phyloP scores from a whole-genome alignment of 495 filamentous ascomycete genomes.

The Penicillium bialowiezense region DNA sequence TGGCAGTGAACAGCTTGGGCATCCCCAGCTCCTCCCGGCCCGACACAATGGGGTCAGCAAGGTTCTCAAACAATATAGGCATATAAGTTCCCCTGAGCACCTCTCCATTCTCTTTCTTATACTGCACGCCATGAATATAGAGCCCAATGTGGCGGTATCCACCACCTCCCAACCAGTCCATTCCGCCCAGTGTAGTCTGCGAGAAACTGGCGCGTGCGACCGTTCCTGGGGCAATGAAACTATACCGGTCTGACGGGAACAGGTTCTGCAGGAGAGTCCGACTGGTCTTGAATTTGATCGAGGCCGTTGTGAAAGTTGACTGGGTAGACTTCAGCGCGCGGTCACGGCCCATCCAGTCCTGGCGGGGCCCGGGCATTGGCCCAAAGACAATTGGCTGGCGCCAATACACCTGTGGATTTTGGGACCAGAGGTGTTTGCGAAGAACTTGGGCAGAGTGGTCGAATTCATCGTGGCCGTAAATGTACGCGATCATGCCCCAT shows the following conservation, averaged over 20 bases:
- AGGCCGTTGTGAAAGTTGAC: conserved; percentile 49
- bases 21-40: conserved; percentile 56
- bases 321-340: conserved; percentile 20
- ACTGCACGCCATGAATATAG: conserved; percentile 57
- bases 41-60: conserved; percentile 51
- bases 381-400: conserved; percentile 56
- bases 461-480: conserved; percentile 59
- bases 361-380: conserved; percentile 53
- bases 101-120: conserved; percentile 46
- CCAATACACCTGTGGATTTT: conserved; percentile 43
- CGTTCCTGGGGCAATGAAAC: conserved; percentile 47
- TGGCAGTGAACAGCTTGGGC: conserved; percentile 51
- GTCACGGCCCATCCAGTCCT: conserved; percentile 31
- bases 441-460: conserved; percentile 52
- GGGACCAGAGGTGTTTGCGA: conserved; percentile 41
- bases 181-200: conserved; percentile 44
- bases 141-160: conserved; percentile 56
- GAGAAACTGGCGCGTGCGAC: conserved; percentile 50
- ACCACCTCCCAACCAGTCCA: conserved; percentile 54
- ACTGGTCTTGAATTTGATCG: conserved; percentile 56
- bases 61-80: conserved; percentile 51
- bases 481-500: conserved; percentile 49
- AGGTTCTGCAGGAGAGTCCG: conserved; percentile 56
- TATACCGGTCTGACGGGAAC: conserved; percentile 41
- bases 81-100: conserved; percentile 49